These are phyloP conservation scores for Sporothrix luriei DNA, from an alignment of 2,329 filamentous ascomycete species.

Conservation along the genomic window DNA sequence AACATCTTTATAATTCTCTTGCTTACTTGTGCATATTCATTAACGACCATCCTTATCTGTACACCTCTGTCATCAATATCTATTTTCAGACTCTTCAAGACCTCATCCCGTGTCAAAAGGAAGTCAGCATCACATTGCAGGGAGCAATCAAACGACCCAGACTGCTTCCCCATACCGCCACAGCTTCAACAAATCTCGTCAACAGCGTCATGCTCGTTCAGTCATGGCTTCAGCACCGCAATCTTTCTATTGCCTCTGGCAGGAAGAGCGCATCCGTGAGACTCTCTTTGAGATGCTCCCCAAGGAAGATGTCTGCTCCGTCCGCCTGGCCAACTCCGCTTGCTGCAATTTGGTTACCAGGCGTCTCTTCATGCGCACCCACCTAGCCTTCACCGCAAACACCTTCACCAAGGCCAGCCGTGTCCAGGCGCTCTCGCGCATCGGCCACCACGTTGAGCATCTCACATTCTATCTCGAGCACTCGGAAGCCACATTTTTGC, in stretches of 20 bases:
- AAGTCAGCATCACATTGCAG: slow-evolving; percentile 6
- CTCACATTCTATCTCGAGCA: slow-evolving; percentile 78
- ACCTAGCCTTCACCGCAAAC: slow-evolving; percentile 70
- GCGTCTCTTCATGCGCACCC: slow-evolving; percentile 68
- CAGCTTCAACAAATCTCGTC: neutral
- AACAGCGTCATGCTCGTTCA: slow-evolving; percentile 50
- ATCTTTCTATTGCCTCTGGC: slow-evolving; percentile 60
- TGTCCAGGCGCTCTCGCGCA: slow-evolving; percentile 72
- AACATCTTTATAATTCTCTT: slow-evolving; percentile 6
- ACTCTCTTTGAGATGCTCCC: slow-evolving; percentile 54
- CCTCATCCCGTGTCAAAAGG: slow-evolving; percentile 8
- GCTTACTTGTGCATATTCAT: slow-evolving; percentile 23
- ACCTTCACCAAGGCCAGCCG: slow-evolving; percentile 75
- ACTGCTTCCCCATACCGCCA: neutral
- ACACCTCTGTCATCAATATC: slow-evolving; percentile 13
- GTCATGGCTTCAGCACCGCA: slow-evolving; percentile 56
- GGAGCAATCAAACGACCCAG: slow-evolving; percentile 2
- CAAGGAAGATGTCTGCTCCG: slow-evolving; percentile 57
- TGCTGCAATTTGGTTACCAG: slow-evolving; percentile 71
- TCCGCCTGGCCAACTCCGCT: slow-evolving; percentile 70
- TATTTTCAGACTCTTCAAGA: neutral
- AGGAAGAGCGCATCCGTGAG: slow-evolving; percentile 55
- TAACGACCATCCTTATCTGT: slow-evolving; percentile 10
- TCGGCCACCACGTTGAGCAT: slow-evolving; percentile 77
- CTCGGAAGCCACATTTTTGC: slow-evolving; percentile 75